phyloP scores from a whole-genome alignment of 176 grass and related monocot genomes.

The Zea luxurians region DNA sequence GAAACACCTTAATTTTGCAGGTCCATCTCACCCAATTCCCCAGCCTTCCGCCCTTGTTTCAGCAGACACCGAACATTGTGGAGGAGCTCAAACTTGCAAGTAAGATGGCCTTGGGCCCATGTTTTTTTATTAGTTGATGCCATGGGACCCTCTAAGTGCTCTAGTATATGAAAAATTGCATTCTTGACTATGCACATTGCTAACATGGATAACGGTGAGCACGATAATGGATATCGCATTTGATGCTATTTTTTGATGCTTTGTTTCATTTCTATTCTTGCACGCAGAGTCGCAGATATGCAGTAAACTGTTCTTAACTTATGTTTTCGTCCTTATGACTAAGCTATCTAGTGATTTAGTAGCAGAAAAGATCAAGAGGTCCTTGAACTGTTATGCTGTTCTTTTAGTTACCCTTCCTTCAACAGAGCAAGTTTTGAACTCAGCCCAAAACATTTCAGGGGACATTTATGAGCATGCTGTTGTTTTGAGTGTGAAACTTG shows the following conservation, averaged over 20 bases:
- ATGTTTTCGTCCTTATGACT: no score
- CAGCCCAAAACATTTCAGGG: no score
- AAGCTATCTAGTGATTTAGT: no score
- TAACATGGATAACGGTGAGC: background rate
- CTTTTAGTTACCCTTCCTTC: no score
- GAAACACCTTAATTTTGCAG: constrained; percentile 42
- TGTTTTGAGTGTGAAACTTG: no score
- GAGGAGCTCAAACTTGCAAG: constrained; percentile 86
- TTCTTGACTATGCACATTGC: constrained; percentile 7
- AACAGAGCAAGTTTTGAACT: no score
- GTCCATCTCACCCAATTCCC: constrained; percentile 87
- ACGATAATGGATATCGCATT: background rate
- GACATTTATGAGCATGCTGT: no score
- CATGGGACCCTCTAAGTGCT: background rate
- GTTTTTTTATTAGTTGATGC: background rate
- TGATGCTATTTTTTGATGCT: background rate
- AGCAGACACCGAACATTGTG: constrained; percentile 69
- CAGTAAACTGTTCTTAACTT: no score
- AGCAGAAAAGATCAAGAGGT: no score
- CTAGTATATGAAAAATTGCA: background rate
- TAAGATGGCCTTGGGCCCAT: constrained; percentile 32
- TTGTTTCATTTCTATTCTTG: background rate
- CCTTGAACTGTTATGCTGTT: no score
- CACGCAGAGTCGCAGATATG: no score
- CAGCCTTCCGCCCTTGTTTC: constrained; percentile 74